A percentile compares a stretch with the other conserved stretches of the same genome.
These are phyloP conservation scores for Mortierella sp. DNA, from an alignment of 371 early-diverging fungal species.

Conservation along the genomic window DNA sequence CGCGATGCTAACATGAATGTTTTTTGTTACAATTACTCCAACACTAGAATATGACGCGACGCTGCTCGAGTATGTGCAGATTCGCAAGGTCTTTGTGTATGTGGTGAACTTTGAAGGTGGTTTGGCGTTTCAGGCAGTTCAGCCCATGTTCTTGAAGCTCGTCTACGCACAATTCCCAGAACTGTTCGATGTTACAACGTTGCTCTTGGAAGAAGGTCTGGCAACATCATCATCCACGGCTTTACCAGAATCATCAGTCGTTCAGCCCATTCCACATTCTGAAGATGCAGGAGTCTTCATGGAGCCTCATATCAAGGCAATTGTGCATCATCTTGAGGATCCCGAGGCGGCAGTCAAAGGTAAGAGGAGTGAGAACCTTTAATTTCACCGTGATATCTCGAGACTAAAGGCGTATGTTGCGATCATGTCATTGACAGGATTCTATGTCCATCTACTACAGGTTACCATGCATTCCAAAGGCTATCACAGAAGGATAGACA, in stretches of 20 bases:
- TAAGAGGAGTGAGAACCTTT: neutral
- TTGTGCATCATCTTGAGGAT: slow-evolving; percentile 26
- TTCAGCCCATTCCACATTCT: neutral
- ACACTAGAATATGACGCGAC: slow-evolving; percentile 35
- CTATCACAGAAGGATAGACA: slow-evolving; percentile 28
- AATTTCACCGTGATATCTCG: neutral
- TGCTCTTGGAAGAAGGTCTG: slow-evolving; percentile 41
- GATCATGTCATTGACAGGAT: neutral
- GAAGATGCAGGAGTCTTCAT: slow-evolving; percentile 1
- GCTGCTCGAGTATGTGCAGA: slow-evolving; percentile 37
- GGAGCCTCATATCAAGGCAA: slow-evolving; percentile 17
- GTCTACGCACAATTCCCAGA: slow-evolving; percentile 51
- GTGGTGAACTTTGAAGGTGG: slow-evolving; percentile 42
- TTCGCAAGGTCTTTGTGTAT: slow-evolving; percentile 40
- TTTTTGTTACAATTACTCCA: neutral
- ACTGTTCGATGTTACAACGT: slow-evolving; percentile 49
- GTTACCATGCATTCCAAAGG: slow-evolving; percentile 43
- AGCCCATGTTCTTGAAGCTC: slow-evolving; percentile 52
- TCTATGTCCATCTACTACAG: slow-evolving; percentile 5
- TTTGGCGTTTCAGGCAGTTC: slow-evolving; percentile 39
- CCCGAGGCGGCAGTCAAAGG: slow-evolving; percentile 45
- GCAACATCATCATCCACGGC: slow-evolving; percentile 3
- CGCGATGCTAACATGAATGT: too few species aligned
- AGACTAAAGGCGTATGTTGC: neutral
- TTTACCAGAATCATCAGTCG: neutral